These are phyloP conservation scores for Ganoderma sinense DNA, from an alignment of 1,284 basidiomycete genomes.

Conservation along the genomic window DNA sequence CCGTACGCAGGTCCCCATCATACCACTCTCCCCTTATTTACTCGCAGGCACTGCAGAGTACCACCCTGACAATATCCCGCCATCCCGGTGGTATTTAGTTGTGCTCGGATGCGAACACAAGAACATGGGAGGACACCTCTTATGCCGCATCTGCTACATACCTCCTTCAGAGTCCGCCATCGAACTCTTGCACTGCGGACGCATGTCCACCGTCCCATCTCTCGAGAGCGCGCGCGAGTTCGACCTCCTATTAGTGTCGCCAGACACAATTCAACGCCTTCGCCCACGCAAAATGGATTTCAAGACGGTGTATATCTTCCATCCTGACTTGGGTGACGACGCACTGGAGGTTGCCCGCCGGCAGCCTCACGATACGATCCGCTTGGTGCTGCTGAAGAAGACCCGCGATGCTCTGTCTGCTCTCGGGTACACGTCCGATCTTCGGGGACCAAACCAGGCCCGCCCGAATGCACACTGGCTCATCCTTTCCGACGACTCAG, in stretches of 20 bases:
- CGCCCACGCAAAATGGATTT: neutral
- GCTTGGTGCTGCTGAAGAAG: neutral
- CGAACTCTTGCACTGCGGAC: neutral
- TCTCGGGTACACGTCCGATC: neutral
- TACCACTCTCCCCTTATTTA: neutral
- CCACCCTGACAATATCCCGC: neutral
- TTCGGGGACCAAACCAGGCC: neutral
- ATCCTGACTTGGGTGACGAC: neutral
- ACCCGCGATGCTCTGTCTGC: neutral
- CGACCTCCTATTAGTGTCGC: neutral
- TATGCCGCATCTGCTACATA: constrained; percentile 4
- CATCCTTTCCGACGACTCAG: neutral
- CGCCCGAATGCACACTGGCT: neutral
- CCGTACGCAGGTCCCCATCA: neutral
- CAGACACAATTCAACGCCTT: neutral
- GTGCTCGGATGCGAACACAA: constrained; percentile 1
- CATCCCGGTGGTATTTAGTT: neutral
- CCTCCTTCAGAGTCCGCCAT: neutral
- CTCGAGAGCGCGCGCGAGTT: neutral
- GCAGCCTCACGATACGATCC: neutral
- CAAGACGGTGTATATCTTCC: constrained; percentile 1
- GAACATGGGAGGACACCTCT: neutral
- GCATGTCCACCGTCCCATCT: neutral
- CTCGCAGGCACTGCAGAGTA: neutral
- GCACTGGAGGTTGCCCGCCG: neutral